phyloP scores from a whole-genome alignment of 192 early-diverging fungal species.

The Entrophospora sp. region DNA sequence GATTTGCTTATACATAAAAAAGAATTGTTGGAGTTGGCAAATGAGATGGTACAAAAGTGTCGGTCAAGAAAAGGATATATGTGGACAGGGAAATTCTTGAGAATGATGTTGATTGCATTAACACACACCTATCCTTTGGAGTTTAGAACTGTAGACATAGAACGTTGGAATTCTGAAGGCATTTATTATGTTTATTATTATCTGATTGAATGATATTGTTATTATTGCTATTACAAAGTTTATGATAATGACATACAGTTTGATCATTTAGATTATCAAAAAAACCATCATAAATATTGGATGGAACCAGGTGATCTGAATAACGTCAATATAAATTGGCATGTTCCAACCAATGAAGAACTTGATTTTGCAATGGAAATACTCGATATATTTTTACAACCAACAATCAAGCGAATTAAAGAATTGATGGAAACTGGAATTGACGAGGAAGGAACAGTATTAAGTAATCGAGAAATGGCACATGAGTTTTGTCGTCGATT shows the following conservation, averaged over 20 bases:
- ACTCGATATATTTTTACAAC: slow-evolving; percentile 42
- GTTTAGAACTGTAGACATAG: slow-evolving; percentile 37
- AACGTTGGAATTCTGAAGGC: slow-evolving; percentile 50
- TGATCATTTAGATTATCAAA: slow-evolving; percentile 41
- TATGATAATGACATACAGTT: background rate
- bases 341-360: slow-evolving; percentile 59
- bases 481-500: slow-evolving; percentile 48
- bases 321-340: slow-evolving; percentile 64
- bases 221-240: background rate
- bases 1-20: slow-evolving; percentile 41
- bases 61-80: slow-evolving; percentile 56
- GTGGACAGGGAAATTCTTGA: slow-evolving; percentile 58
- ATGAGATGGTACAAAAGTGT: slow-evolving; percentile 45
- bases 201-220: background rate
- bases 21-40: slow-evolving; percentile 39
- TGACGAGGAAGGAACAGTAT: slow-evolving; percentile 27
- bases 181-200: background rate
- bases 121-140: slow-evolving; percentile 53
- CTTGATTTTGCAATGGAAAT: slow-evolving; percentile 59
- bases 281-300: slow-evolving; percentile 69
- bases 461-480: slow-evolving; percentile 26
- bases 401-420: slow-evolving; percentile 28
- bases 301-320: slow-evolving; percentile 48
- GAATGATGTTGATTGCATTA: slow-evolving; percentile 34
- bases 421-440: slow-evolving; percentile 32